Evolutionary conservation across 768 basidiomycete genomes (phyloP), one percentile per base, ranked within the genome.

Genomic region (Macrolepiota albuminosa): DNA sequence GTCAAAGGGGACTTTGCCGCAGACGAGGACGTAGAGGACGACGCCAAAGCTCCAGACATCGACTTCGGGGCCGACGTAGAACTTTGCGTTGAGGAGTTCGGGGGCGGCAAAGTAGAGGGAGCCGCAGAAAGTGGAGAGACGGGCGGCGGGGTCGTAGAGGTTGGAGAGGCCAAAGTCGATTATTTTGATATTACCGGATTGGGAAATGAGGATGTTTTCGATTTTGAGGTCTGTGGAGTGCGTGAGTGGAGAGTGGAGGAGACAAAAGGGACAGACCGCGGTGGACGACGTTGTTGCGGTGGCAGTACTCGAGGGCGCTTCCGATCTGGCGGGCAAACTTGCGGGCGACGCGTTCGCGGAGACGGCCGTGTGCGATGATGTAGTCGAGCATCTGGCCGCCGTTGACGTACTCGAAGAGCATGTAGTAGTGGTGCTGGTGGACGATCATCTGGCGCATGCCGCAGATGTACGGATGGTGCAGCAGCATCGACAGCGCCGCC

Each of bases 371-470:
- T 67, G 91, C 91, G 76, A 99, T 99, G 77, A 99, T 98, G 73
- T 96, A 99, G 82, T 99, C 97, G 65, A 99, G 85, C 93, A 99
- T 95, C 80, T 99, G 97, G 0, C 97, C 97, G 36, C 97, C 97
- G 66, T 95, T 96, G 74, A 98, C 93, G 72, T 97, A 98, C 73
- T 99, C 97, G 72, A 91, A 94, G 10, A 98, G 93, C 94, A 99
- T 98, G 80, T 98, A 99, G 77, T 98, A 98, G 75, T 99, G 95
- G 68, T 99, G 89, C 61, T 93, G 91, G 76, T 98, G 96, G 29
- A 95, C 80, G 70, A 98, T 93, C 90, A 99, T 95, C 77, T 96
- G 94, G 66, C 93, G 89, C 96, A 98, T 99, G 58, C 97, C 97
- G 71, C 96, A 98, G 70, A 99, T 93, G 73, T 98, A 98, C 2